Evolutionary conservation across 2,329 filamentous ascomycete species (phyloP), one percentile per base, ranked within the genome.

Genomic region (Tolypocladium guangdongense): DNA sequence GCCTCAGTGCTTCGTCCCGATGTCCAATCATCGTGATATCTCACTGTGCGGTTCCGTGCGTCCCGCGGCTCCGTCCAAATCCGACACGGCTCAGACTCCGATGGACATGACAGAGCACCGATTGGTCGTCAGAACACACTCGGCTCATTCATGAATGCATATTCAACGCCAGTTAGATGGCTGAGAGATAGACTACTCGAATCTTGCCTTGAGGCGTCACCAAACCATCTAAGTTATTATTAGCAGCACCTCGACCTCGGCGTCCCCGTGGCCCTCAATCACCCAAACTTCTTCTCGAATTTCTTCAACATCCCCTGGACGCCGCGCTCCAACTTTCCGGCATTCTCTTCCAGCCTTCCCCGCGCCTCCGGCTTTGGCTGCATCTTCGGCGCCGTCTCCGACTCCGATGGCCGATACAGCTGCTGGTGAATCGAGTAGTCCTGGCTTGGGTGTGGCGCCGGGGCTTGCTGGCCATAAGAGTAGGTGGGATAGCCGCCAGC

Each of bases 201-300:
- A 5, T 27, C 41, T 24, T 4, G 22, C 41, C 16, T 10, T 18
- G 22, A 45, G 41, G 24, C 24, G 14, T 18, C 22, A 27, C 14
- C 22, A 39, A 39, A 24, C 7, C 22, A 14, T 24, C 38, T 24
- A 24, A 14, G 6, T 12, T 22, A 41, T 22, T 20, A 14, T 7
- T 6, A 12, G 8, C n/a, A n/a, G n/a, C n/a, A n/a, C n/a, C n/a
- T n/a, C n/a, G 2, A 32, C 5, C 30, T 39, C n/a, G 20, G 38
- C 20, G 38, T 14, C 20, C 11, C 20, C 12, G 38, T 20, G 22
- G 24, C 24, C n/a, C n/a, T 3, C 18, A 45, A 27, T 50, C 66
- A 82, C 0, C 76, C 77, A 69, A 86, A 84, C 65, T 82, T 87
- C 81, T 88, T 89, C 72, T 90, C 87, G 68, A 90, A 78, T 71